Base-by-base conservation (phyloP, 2,329 filamentous ascomycete genomes). In the Colletotrichum horii region DNA sequence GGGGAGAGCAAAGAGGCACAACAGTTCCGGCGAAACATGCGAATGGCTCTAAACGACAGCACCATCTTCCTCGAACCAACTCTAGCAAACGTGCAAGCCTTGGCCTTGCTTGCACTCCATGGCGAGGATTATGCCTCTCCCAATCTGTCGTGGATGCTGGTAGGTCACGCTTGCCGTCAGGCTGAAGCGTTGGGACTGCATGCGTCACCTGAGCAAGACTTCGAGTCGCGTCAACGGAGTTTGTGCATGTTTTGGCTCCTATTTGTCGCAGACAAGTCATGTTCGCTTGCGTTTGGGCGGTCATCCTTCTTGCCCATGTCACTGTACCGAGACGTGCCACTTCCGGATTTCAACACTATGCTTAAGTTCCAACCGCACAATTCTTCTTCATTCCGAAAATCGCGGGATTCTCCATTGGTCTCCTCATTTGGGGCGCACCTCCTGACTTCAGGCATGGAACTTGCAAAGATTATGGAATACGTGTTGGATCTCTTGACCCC, bases 61-160 rank as follows among this genome's bases (percentile, higher is more conserved):
- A 34, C 64, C 16, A 72, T 72, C 12, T 72, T 68, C 28, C 15
- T 72, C 4, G 70, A 72, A 19, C 70, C 70, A 14, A 58, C 26
- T 4, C 24, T 68, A 22, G 28, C 52, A 11, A 72, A 72, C 1
- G 32, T 68, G 4, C 70, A 72, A 36, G 52, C 52, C 16, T 30
- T 71, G 3, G 6, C 70, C 8, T 7, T 71, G 12, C 8, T 71
- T 8, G 70, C 70, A 1, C 22, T 71, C 4, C 70, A 71, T n/a
- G 70, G 70, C 7, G 70, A 71, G 34, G 70, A 71, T 15, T 71
- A 71, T 16, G 55, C 62, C 4, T 71, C 70, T 22, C 62, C 62
- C 4, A 71, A 71, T 52, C 28, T 71, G 30, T 71, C 70, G 0
- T 71, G 62, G 62, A 71, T 71, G 70, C 9, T 71, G 3, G 70